A percentile compares a stretch with the other conserved stretches of the same genome.
These are phyloP conservation scores for Dendrocalamus latiflorus DNA, from an alignment of 202 grass and related monocot species.

Conservation along the genomic window DNA sequence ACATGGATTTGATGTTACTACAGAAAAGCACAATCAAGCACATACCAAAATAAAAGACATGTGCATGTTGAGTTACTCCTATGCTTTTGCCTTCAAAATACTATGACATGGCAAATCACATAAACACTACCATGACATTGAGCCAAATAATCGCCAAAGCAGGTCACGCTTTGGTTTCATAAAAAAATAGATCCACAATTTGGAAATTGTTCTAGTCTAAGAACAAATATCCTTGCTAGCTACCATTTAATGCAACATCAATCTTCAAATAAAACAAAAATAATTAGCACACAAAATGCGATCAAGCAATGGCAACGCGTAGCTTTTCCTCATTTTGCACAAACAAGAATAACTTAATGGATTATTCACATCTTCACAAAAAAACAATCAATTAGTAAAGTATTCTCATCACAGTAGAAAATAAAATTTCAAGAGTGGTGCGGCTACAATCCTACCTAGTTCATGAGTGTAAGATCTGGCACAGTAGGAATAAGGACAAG, in stretches of 20 bases:
- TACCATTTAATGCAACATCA: neutral
- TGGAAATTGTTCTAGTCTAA: neutral
- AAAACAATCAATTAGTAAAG: neutral
- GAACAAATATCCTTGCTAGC: neutral
- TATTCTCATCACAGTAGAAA: neutral
- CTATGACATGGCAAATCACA: neutral
- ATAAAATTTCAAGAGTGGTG: neutral
- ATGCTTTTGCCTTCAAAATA: neutral
- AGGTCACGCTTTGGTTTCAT: too few species aligned
- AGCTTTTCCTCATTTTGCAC: neutral
- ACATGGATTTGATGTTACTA: too few species aligned
- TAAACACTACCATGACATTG: neutral
- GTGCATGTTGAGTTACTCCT: neutral
- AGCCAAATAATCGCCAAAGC: too few species aligned
- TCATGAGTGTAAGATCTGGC: neutral
- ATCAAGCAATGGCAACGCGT: neutral
- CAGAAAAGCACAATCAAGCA: neutral
- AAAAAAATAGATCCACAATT: neutral
- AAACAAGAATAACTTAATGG: neutral
- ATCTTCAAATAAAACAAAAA: neutral
- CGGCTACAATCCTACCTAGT: neutral
- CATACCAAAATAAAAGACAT: neutral
- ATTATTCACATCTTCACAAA: neutral
- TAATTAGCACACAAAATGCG: neutral
- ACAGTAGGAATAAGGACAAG: neutral